phyloP scores from a whole-genome alignment of 108 stramenopile genomes.

The Cyclotella choctawhatcheeana region DNA sequence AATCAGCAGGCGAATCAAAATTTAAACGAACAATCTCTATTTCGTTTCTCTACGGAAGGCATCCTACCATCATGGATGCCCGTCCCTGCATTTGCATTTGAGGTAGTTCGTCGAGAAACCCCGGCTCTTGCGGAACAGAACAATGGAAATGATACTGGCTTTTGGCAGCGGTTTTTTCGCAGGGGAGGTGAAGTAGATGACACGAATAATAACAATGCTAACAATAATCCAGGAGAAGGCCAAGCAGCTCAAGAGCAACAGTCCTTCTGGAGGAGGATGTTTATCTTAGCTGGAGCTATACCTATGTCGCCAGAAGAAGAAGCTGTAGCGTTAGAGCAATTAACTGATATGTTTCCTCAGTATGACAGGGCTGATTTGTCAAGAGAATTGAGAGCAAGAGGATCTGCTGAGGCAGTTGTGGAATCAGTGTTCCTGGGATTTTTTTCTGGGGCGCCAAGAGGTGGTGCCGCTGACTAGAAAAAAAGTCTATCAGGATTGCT shows the following conservation, averaged over 20 bases:
- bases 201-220: background rate
- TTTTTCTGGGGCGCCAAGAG: conserved; percentile 61
- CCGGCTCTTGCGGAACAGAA: conserved; percentile 30
- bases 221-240: background rate
- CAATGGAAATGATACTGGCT: conserved; percentile 22
- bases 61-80: conserved; percentile 82
- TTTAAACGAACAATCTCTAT: conserved; percentile 62
- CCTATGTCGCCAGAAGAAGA: conserved; percentile 86
- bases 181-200: conserved; percentile 34
- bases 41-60: conserved; percentile 81
- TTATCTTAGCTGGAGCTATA: conserved; percentile 63
- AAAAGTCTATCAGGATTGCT: no score
- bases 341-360: conserved; percentile 82
- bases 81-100: conserved; percentile 80
- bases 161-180: conserved; percentile 39
- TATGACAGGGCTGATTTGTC: conserved; percentile 75
- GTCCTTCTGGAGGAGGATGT: conserved; percentile 66
- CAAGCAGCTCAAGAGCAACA: conserved; percentile 25
- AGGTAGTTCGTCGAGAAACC: conserved; percentile 73
- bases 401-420: conserved; percentile 76
- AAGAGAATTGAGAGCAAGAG: conserved; percentile 67
- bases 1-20: conserved; percentile 31
- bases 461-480: background rate
- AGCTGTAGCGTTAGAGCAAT: conserved; percentile 64
- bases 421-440: conserved; percentile 69